Conservation (phyloP, 345 rosid genomes). For the Pugionium dolabratum region DNA sequence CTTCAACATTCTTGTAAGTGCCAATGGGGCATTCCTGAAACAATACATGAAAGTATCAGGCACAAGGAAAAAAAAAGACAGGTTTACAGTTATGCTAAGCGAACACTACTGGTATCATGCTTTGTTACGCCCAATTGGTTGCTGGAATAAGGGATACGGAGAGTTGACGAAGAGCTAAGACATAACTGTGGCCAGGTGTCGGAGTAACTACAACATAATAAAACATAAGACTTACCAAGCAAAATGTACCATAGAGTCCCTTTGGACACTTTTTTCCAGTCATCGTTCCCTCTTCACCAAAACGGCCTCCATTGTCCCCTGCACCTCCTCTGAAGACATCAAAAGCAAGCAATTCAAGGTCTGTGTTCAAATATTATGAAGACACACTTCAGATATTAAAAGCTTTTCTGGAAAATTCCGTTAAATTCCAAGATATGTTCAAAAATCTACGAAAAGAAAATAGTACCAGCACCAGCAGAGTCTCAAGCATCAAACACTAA, state of each 20-base stretch:
- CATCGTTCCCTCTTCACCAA: constrained; percentile 81
- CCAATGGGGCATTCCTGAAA: constrained; percentile 95
- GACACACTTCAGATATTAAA: constrained; percentile 1
- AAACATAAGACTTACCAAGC: constrained; percentile 55
- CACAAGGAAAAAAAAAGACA: constrained; percentile 15
- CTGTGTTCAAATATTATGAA: constrained; percentile 16
- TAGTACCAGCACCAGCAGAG: constrained; percentile 6
- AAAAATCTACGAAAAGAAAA: constrained; percentile 11
- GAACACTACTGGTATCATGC: constrained; percentile 14
- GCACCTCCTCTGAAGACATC: constrained; percentile 81
- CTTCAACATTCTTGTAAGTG: constrained; percentile 81
- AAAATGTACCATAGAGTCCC: constrained; percentile 94
- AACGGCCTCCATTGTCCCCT: constrained; percentile 74
- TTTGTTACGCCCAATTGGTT: constrained; percentile 7
- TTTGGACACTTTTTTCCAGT: constrained; percentile 89
- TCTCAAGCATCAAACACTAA: constrained; percentile 11
- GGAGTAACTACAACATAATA: constrained; percentile 16
- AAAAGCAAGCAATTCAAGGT: constrained; percentile 35
- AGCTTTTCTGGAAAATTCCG: background rate
- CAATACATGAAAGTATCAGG: constrained; percentile 18
- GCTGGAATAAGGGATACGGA: constrained; percentile 11
- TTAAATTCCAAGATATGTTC: constrained; percentile 4
- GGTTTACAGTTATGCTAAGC: background rate
- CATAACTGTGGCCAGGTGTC: constrained; percentile 9
- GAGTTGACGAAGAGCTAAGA: constrained; percentile 7